Percentiles rank a stretch among this genome's conserved stretches.
phyloP scores from a whole-genome alignment of 495 filamentous ascomycete genomes.

The Neurospora sp. region DNA sequence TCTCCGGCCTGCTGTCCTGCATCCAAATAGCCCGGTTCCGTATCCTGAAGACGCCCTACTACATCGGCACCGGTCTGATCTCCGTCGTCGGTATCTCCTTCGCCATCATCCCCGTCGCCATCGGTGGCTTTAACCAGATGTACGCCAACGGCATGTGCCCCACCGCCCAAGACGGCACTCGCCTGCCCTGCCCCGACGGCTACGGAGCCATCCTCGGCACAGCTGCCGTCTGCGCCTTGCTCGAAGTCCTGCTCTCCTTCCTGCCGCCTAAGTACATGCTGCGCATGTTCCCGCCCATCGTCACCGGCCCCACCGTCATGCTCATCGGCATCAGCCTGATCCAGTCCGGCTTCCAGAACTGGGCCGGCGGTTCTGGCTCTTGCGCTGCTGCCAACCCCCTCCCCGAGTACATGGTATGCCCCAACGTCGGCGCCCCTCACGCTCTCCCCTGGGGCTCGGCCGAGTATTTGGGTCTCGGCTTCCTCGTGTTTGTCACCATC shows the following conservation, averaged over 20 bases:
- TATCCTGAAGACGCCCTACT: constrained; percentile 68
- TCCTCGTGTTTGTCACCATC: constrained; percentile 83
- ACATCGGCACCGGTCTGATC: constrained; percentile 77
- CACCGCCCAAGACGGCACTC: constrained; percentile 47
- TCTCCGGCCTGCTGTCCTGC: constrained; percentile 67
- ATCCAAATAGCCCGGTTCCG: constrained; percentile 83
- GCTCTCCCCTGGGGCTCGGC: constrained; percentile 80
- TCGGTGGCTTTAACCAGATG: constrained; percentile 73
- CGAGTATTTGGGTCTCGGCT: constrained; percentile 82
- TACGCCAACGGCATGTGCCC: constrained; percentile 74
- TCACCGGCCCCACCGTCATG: constrained; percentile 77
- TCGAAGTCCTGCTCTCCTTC: constrained; percentile 69
- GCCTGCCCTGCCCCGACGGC: constrained; percentile 69
- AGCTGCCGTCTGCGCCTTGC: constrained; percentile 53
- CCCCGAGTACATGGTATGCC: constrained; percentile 56
- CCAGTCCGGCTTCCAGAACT: constrained; percentile 66
- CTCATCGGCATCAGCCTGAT: constrained; percentile 61
- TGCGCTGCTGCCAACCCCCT: constrained; percentile 47
- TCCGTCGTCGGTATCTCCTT: constrained; percentile 88
- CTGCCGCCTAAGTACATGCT: constrained; percentile 59
- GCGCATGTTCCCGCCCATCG: constrained; percentile 76
- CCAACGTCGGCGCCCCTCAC: constrained; percentile 61
- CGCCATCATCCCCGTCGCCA: constrained; percentile 75
- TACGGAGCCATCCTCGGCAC: constrained; percentile 84
- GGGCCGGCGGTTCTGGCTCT: constrained; percentile 66